Conservation (phyloP, 75 land plant genomes). For the Sequoiadendron giganteum region DNA sequence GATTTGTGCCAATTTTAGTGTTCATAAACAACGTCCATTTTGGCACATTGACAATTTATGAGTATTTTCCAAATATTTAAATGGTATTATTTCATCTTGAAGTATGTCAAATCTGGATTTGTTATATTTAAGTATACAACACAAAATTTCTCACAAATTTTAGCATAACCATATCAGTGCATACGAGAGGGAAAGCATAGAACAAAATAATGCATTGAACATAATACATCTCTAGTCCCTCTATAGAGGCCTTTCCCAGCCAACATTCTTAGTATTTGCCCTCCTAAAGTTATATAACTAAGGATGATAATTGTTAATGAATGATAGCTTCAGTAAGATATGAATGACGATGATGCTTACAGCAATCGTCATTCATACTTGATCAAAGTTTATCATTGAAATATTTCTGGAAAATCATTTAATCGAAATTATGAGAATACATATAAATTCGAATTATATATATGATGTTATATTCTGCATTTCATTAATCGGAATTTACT, state of each 20-base stretch:
- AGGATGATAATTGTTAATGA: not conserved
- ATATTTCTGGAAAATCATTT: no score
- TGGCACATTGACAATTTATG: not conserved
- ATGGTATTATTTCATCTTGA: not conserved
- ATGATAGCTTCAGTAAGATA: no score
- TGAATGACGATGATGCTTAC: no score
- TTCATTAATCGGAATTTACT: no score
- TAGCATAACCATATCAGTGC: not conserved
- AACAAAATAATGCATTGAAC: conserved; percentile 2
- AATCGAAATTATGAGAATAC: no score
- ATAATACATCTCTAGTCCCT: not conserved
- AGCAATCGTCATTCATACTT: no score
- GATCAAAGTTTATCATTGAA: no score
- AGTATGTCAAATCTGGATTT: not conserved
- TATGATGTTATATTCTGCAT: no score
- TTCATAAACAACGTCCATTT: not conserved
- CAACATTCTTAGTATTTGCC: not conserved
- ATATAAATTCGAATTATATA: no score
- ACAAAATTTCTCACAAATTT: not conserved
- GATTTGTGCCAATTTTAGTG: not conserved
- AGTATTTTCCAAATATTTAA: not conserved
- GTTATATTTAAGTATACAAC: not conserved
- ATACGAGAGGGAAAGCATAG: not conserved
- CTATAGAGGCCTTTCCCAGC: not conserved
- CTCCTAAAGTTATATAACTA: not conserved